Evolutionary conservation across 345 rosid species (phyloP), one percentile per base, ranked within the genome.

Genomic region (Lumnitzera racemosa): DNA sequence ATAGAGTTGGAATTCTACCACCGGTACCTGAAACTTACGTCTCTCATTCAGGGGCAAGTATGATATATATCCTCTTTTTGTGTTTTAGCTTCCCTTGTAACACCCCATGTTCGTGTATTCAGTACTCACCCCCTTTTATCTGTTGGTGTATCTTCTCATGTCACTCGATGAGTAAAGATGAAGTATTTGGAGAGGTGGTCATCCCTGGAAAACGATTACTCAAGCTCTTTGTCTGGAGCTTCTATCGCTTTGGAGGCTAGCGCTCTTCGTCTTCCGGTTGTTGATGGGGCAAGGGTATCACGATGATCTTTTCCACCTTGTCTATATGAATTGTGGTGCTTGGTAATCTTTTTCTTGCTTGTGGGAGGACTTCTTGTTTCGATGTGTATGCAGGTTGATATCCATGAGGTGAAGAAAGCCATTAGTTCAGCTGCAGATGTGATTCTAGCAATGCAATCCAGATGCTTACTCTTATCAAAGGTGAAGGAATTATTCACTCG

Each of bases 241-340:
- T 74, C 66, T 16, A 78, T 82, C 74, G 86, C 89, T 51, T 69
- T 89, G 67, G 74, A 70, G 76, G 89, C 87, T 43, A 89, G 86
- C 78, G 84, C 87, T 15, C 84, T 86, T 51, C 87, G 83, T 58
- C 83, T 86, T 67, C 96, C 96, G 41, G 81, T 89, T 72, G 80
- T 79, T 67, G 68, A 69, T 24, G 87, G 83, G 24, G 89, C 91
- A 59, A 78, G 72, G 82, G 95, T 89, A 65, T 69, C n/a, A 12
- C 13, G 3, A 10, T 2, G 3, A 2, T 3, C 2, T 55, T 55
- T 11, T 25, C 11, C 6, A 27, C 29, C 15, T 20, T 54, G 11
- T 12, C 16, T 2, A 24, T 25, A 12, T 17, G 2, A 29, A 15
- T 29, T 55, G 16, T 13, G 14, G 12, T 24, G 6, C 15, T 2